These are phyloP conservation scores for Pichia rugopelliculosa DNA, from an alignment of 805 yeast genomes.

Conservation along the genomic window DNA sequence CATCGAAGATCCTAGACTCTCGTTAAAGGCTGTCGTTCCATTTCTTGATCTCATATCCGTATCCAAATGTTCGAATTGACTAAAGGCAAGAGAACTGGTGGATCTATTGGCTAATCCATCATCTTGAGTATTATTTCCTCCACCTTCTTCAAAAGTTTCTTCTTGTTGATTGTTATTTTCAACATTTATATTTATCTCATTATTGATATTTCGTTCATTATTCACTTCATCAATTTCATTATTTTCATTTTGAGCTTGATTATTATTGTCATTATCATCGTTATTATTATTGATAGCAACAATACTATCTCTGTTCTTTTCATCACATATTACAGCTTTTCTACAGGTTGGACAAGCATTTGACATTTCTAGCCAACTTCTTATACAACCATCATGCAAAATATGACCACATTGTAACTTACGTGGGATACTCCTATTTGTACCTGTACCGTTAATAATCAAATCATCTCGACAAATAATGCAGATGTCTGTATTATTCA, in stretches of 20 bases:
- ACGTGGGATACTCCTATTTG: slow-evolving; percentile 53
- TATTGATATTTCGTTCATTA: neutral
- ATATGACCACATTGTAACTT: slow-evolving; percentile 80
- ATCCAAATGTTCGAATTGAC: too few relatives aligned
- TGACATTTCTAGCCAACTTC: slow-evolving; percentile 88
- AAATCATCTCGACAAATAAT: slow-evolving; percentile 91
- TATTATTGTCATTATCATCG: neutral
- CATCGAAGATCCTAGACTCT: neutral
- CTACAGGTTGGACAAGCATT: slow-evolving; percentile 93
- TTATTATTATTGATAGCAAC: neutral
- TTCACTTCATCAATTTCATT: neutral
- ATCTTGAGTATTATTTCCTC: neutral
- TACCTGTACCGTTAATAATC: slow-evolving; percentile 34
- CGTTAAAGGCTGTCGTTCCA: neutral
- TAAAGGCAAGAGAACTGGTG: too few relatives aligned
- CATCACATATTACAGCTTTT: slow-evolving; percentile 44
- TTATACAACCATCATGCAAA: slow-evolving; percentile 81
- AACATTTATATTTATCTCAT: neutral
- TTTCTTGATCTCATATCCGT: neutral
- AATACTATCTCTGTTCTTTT: neutral
- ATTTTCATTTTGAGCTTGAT: neutral
- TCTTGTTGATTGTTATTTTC: neutral
- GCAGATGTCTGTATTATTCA: slow-evolving; percentile 61
- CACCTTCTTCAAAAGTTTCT: neutral
- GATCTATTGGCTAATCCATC: too few relatives aligned